A percentile compares a stretch with the other conserved stretches of the same genome.
Conservation (phyloP, 1,139 yeast genomes). For the Nematodospora anomalae region DNA sequence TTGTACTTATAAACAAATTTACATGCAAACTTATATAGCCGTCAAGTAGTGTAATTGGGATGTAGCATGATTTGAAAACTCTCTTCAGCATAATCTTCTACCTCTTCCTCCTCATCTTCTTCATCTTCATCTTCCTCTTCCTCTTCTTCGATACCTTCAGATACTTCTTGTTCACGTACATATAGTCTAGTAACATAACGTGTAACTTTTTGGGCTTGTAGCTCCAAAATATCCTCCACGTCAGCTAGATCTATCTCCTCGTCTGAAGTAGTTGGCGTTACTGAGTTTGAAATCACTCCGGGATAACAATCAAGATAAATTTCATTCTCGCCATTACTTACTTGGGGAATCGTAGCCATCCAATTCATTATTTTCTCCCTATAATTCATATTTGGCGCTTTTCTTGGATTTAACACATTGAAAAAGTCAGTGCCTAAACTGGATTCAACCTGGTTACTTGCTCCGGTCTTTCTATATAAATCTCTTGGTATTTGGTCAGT, state of each 20-base stretch:
- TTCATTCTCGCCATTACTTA: slow-evolving; percentile 21
- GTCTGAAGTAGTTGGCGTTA: slow-evolving; percentile 18
- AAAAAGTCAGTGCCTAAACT: slow-evolving; percentile 8
- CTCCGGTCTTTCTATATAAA: background rate
- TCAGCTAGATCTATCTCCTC: slow-evolving; percentile 25
- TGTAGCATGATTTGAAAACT: slow-evolving; percentile 4
- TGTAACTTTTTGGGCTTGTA: slow-evolving; percentile 54
- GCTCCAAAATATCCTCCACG: slow-evolving; percentile 46
- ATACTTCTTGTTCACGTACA: slow-evolving; percentile 30
- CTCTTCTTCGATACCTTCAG: slow-evolving; percentile 8
- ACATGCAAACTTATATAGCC: background rate
- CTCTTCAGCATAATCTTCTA: slow-evolving; percentile 8
- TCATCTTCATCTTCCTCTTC: slow-evolving; percentile 13
- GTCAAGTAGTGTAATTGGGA: slow-evolving; percentile 5
- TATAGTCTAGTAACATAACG: slow-evolving; percentile 43
- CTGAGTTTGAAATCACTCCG: slow-evolving; percentile 34
- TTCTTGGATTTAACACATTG: slow-evolving; percentile 53
- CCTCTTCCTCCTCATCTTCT: slow-evolving; percentile 1
- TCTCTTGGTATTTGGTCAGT: background rate
- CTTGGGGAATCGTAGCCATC: slow-evolving; percentile 55
- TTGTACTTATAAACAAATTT: slow-evolving; percentile 27
- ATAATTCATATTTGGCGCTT: slow-evolving; percentile 57
- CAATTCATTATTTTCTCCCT: slow-evolving; percentile 62
- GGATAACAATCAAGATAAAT: slow-evolving; percentile 43
- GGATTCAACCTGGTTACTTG: background rate